Base-by-base conservation (phyloP, 1,284 basidiomycete genomes). In the Malassezia nana region DNA sequence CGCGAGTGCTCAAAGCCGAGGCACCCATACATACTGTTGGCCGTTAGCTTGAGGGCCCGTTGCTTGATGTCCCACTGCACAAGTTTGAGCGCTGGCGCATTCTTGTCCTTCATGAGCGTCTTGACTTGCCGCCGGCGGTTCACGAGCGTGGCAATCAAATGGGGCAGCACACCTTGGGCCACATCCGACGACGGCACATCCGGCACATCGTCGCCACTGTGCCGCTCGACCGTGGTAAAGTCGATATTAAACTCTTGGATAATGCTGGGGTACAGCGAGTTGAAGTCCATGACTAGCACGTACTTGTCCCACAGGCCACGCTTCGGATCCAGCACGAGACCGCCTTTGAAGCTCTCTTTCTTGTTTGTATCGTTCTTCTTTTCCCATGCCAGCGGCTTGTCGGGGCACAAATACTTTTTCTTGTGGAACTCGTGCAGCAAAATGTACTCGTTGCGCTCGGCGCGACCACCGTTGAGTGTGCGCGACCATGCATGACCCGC, bases 211-310 rank as follows among this genome's bases (percentile, higher is more conserved):
- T 72, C 70, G 9, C 72, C 76, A 16, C 24, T 31, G 46, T 24
- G 32, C 35, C 82, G 81, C 41, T 89, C 86, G 24, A 98, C 84
- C 0, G 94, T 99, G 7, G 94, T 98, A 69, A 98, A 99, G 76
- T 98, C 91, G 66, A 98, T 96, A 73, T 99, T 98, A 76, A 88
- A 99, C 78, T 99, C 94, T 69, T 98, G 94, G 54, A 99, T 99
- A 77, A 99, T 98, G 75, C 87, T 91, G 8, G 94, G 94, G 74
- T 99, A 98, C 57, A 98, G 80, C 65, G 90, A 96, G 77, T 98
- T 98, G 83, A 98, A 98, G 77, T 99, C 94, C 94, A 99, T 98
- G 74, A 99, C 92, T 25, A 99, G 80, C 74, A 98, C 87, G 74
- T 82, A 94, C 67, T 85, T 92, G 78, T 98, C 94, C 87, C 89